Evolutionary conservation across 495 filamentous ascomycete species (phyloP).

Genomic region (Hypomontagnella submonticulosa): DNA sequence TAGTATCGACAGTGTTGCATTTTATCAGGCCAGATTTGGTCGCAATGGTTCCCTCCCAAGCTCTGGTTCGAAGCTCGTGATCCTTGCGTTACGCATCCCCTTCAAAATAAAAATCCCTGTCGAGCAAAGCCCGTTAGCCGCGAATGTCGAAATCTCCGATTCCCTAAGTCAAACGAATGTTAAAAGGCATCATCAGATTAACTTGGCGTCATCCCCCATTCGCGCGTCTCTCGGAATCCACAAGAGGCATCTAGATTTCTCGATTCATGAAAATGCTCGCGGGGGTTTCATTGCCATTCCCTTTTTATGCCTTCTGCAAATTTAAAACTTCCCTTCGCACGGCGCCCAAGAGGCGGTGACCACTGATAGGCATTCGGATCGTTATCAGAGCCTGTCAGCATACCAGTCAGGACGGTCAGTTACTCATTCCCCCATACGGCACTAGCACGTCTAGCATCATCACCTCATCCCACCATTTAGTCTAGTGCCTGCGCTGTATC

Average conservation of each 20-base stretch:
- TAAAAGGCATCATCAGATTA: slow-evolving; percentile 40
- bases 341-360: slow-evolving; percentile 38
- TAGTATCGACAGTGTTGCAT: slow-evolving; percentile 41
- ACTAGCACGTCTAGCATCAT: slow-evolving; percentile 36
- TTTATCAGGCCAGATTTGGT: slow-evolving; percentile 36
- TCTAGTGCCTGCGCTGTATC: slow-evolving; percentile 24
- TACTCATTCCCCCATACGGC: slow-evolving; percentile 38
- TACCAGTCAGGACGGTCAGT: slow-evolving; percentile 33
- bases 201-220: slow-evolving; percentile 28
- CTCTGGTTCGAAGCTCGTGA: slow-evolving; percentile 39
- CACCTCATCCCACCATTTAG: slow-evolving; percentile 27
- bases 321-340: slow-evolving; percentile 4
- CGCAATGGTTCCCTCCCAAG: slow-evolving; percentile 31
- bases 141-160: slow-evolving; percentile 47
- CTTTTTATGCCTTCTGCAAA: slow-evolving; percentile 3
- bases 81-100: slow-evolving; percentile 25
- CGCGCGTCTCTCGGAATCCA: slow-evolving; percentile 31
- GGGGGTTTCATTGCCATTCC: slow-evolving; percentile 26
- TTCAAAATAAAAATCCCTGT: slow-evolving; percentile 30
- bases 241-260: slow-evolving; percentile 40
- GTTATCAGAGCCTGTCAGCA: slow-evolving; percentile 37
- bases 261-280: slow-evolving; percentile 15
- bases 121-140: slow-evolving; percentile 40
- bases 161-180: slow-evolving; percentile 29
- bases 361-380: slow-evolving; percentile 31